A percentile compares a stretch with the other conserved stretches of the same genome.
phyloP scores from a whole-genome alignment of 2,329 filamentous ascomycete species.

The Epichloe gansuensis region DNA sequence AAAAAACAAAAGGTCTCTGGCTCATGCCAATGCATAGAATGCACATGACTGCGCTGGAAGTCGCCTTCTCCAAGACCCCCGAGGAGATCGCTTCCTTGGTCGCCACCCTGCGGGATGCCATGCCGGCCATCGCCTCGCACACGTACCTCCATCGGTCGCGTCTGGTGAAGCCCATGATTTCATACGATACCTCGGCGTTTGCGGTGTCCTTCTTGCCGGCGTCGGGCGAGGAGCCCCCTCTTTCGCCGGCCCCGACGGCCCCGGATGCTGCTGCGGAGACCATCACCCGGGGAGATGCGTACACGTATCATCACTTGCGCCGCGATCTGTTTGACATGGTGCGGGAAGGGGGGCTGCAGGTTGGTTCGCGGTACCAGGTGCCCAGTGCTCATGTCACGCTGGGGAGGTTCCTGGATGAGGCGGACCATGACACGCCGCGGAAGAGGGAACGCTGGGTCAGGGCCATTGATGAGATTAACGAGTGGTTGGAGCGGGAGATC shows the following conservation, averaged over 20 bases:
- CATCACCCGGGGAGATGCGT: slow-evolving; percentile 44
- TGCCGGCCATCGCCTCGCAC: slow-evolving; percentile 51
- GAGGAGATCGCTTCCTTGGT: slow-evolving; percentile 55
- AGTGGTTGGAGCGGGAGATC: slow-evolving; percentile 55
- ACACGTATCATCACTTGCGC: slow-evolving; percentile 84
- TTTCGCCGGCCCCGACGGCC: slow-evolving; percentile 25
- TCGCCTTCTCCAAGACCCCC: slow-evolving; percentile 65
- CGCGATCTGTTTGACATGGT: slow-evolving; percentile 59
- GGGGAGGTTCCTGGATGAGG: slow-evolving; percentile 59
- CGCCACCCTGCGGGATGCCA: slow-evolving; percentile 38
- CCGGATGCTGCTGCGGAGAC: slow-evolving; percentile 21
- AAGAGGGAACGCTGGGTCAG: slow-evolving; percentile 53
- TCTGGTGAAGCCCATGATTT: slow-evolving; percentile 70
- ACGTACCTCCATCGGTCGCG: slow-evolving; percentile 55
- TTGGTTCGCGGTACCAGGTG: slow-evolving; percentile 73
- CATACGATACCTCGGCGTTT: slow-evolving; percentile 73
- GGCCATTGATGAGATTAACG: slow-evolving; percentile 64
- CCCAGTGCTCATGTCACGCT: slow-evolving; percentile 85
- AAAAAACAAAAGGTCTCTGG: slow-evolving; percentile 54
- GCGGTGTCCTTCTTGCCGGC: slow-evolving; percentile 81
- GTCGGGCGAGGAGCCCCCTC: slow-evolving; percentile 38
- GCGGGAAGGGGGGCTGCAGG: slow-evolving; percentile 47
- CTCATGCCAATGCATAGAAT: slow-evolving; percentile 67
- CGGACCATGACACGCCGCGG: slow-evolving; percentile 46
- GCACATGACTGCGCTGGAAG: slow-evolving; percentile 76